Evolutionary conservation across 1,284 basidiomycete genomes (phyloP).

Genomic region (Lentinus polychrous): DNA sequence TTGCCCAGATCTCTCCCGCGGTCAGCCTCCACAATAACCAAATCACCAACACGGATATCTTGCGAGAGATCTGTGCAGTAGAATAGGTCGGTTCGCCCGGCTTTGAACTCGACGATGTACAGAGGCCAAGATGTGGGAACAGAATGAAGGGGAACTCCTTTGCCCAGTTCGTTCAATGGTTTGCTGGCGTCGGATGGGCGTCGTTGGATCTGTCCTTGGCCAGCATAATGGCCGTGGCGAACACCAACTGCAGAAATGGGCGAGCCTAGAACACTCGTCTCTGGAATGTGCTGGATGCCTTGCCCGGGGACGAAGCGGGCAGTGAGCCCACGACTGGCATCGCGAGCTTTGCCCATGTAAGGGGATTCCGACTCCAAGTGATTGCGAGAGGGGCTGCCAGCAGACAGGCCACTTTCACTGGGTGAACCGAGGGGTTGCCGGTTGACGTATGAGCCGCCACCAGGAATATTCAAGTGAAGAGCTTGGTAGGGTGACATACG

Average conservation of each 20-base stretch:
- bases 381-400: slow-evolving; percentile 26
- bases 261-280: slow-evolving; percentile 26
- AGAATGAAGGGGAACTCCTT: slow-evolving; percentile 80
- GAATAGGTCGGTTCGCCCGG: slow-evolving; percentile 90
- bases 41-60: slow-evolving; percentile 75
- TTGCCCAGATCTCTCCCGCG: slow-evolving; percentile 90
- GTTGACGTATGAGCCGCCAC: slow-evolving; percentile 32
- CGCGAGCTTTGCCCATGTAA: slow-evolving; percentile 2
- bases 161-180: slow-evolving; percentile 69
- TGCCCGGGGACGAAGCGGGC: slow-evolving; percentile 59
- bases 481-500: slow-evolving; percentile 49
- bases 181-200: slow-evolving; percentile 41
- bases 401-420: slow-evolving; percentile 37
- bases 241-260: slow-evolving; percentile 27
- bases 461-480: slow-evolving; percentile 50
- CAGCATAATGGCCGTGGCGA: slow-evolving; percentile 19
- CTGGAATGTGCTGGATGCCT: slow-evolving; percentile 54
- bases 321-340: slow-evolving; percentile 25
- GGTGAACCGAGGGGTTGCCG: slow-evolving; percentile 50
- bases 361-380: slow-evolving; percentile 17
- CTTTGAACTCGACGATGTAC: slow-evolving; percentile 97
- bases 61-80: slow-evolving; percentile 69
- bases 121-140: slow-evolving; percentile 84
- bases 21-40: slow-evolving; percentile 97
- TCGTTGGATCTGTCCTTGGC: slow-evolving; percentile 27